These are phyloP conservation scores for Fusarium veterinarium DNA, from an alignment of 2,329 filamentous ascomycete species.

Conservation along the genomic window DNA sequence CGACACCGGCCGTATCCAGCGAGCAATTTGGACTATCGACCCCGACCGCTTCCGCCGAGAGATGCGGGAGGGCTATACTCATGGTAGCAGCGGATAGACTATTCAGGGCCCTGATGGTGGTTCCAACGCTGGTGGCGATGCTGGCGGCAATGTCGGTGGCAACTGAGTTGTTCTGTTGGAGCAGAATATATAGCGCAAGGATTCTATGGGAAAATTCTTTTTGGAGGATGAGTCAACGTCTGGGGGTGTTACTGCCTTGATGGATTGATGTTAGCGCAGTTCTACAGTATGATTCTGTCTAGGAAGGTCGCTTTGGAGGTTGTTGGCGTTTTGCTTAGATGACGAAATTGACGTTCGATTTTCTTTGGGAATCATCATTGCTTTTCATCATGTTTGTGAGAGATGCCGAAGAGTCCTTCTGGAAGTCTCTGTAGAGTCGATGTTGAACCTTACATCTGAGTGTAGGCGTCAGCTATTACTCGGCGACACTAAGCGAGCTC, in stretches of 20 bases:
- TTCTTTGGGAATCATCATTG: too few species aligned
- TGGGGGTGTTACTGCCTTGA: not conserved
- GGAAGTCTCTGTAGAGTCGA: too few species aligned
- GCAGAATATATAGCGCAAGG: too few species aligned
- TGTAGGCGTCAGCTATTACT: too few species aligned
- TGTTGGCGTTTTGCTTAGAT: not conserved
- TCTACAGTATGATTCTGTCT: not conserved
- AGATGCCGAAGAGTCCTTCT: fast-evolving
- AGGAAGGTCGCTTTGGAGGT: not conserved
- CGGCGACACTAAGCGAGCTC: fast-evolving
- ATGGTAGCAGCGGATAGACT: fast-evolving
- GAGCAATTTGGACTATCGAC: not conserved
- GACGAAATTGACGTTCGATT: too few species aligned
- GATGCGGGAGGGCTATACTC: not conserved
- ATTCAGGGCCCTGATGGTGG: fast-evolving
- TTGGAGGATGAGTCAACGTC: fast-evolving
- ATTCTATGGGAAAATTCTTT: fast-evolving
- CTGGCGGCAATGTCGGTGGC: not conserved
- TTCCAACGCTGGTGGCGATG: not conserved
- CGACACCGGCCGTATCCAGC: not conserved
- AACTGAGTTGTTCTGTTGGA: not conserved
- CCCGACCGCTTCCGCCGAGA: not conserved
- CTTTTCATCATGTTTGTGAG: fast-evolving
- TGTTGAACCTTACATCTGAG: too few species aligned
- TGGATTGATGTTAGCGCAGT: not conserved